These are phyloP conservation scores for Colletotrichum sp. DNA, from an alignment of 2,329 filamentous ascomycete genomes.

Conservation along the genomic window DNA sequence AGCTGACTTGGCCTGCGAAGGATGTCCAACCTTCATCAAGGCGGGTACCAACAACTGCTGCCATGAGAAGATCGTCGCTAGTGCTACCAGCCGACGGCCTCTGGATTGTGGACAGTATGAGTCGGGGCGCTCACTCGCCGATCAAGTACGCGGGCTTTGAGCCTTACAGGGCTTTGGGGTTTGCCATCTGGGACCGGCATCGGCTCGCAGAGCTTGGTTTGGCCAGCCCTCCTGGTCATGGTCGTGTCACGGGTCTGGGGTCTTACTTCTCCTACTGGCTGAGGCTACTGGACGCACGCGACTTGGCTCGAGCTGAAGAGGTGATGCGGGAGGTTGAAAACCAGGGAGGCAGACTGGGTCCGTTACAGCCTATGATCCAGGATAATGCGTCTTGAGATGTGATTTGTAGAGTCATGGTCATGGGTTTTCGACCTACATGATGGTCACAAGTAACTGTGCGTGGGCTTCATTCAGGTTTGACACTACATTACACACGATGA, in stretches of 20 bases:
- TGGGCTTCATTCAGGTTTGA: rapidly evolving
- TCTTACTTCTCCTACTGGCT: constrained; percentile 5
- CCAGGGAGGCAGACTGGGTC: not conserved
- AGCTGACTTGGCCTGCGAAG: too few relatives aligned
- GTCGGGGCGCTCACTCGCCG: constrained; percentile 2
- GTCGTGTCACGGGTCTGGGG: constrained; percentile 1
- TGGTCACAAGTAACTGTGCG: not conserved
- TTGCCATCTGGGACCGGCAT: constrained; percentile 10
- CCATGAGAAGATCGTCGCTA: not conserved
- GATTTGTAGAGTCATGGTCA: not conserved
- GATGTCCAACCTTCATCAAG: not conserved
- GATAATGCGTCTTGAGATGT: constrained; percentile 9
- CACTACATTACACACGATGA: not conserved
- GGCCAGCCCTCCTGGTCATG: constrained; percentile 2
- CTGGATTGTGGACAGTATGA: constrained; percentile 18
- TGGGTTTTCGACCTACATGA: rapidly evolving
- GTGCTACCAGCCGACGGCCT: constrained; percentile 6
- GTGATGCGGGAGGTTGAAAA: constrained; percentile 3
- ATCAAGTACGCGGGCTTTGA: constrained; percentile 14
- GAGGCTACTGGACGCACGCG: not conserved
- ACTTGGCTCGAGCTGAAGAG: not conserved
- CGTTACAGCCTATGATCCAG: constrained; percentile 13
- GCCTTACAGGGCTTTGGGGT: constrained; percentile 2
- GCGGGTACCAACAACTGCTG: not conserved
- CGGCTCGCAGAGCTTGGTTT: not conserved